Evolutionary conservation across 2,329 filamentous ascomycete genomes (phyloP).

Genomic region (Venturia pyrina): DNA sequence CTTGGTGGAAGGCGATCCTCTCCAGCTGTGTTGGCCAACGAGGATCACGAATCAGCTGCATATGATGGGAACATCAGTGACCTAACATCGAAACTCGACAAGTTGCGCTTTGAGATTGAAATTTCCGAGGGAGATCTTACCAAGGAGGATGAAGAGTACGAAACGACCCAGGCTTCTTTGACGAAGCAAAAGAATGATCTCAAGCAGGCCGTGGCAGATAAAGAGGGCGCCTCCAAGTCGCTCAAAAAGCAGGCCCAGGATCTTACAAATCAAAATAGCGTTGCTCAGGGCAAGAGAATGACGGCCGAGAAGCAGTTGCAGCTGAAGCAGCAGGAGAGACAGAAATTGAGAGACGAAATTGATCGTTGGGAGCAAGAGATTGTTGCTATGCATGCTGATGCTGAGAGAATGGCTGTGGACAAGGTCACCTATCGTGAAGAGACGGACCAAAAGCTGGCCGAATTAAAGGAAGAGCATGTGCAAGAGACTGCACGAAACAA

Average conservation of each 20-base stretch:
- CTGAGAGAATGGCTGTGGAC: slow-evolving; percentile 36
- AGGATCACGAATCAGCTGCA: slow-evolving; percentile 23
- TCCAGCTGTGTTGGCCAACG: slow-evolving; percentile 41
- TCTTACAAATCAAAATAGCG: slow-evolving; percentile 71
- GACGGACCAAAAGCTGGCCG: slow-evolving; percentile 30
- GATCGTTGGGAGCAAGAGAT: slow-evolving; percentile 59
- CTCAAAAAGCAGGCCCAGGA: slow-evolving; percentile 70
- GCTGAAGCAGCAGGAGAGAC: slow-evolving; percentile 58
- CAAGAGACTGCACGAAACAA: slow-evolving; percentile 41
- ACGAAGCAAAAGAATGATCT: slow-evolving; percentile 72
- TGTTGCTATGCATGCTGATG: slow-evolving; percentile 42
- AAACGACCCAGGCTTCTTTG: slow-evolving; percentile 38
- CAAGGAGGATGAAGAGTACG: slow-evolving; percentile 46
- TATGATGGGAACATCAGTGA: slow-evolving; percentile 25
- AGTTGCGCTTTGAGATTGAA: slow-evolving; percentile 72
- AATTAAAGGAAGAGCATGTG: slow-evolving; percentile 29
- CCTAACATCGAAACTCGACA: slow-evolving; percentile 72
- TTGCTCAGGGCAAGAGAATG: slow-evolving; percentile 65
- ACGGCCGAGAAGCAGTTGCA: slow-evolving; percentile 66
- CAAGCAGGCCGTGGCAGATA: slow-evolving; percentile 69
- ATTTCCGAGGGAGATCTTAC: slow-evolving; percentile 60
- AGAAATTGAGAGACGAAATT: slow-evolving; percentile 61
- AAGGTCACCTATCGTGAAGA: slow-evolving; percentile 25
- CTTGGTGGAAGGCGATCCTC: slow-evolving; percentile 69
- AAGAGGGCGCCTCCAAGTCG: slow-evolving; percentile 81